A percentile compares a stretch with the other conserved stretches of the same genome.
phyloP scores from a whole-genome alignment of 2,329 filamentous ascomycete genomes.

The Colletotrichum viniferum region DNA sequence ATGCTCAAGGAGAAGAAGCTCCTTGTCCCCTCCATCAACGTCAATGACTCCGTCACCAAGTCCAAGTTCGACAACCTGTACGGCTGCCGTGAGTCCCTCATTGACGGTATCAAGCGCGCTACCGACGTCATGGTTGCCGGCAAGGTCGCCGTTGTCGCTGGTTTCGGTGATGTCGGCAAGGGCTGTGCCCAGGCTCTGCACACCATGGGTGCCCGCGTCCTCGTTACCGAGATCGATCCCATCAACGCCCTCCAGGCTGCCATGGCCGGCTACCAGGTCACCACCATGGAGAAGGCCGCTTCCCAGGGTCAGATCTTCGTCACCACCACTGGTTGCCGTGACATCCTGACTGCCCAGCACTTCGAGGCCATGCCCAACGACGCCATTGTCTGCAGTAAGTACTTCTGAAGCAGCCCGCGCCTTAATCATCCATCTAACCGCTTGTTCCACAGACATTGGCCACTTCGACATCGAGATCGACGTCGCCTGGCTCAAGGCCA shows the following conservation, averaged over 20 bases:
- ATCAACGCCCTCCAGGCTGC: slow-evolving; percentile 99
- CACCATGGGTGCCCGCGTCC: slow-evolving; percentile 95
- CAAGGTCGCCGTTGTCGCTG: slow-evolving; percentile 96
- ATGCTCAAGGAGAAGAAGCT: slow-evolving; percentile 94
- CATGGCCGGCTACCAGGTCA: slow-evolving; percentile 96
- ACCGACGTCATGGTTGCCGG: slow-evolving; percentile 99
- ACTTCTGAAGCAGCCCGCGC: not conserved
- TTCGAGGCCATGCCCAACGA: slow-evolving; percentile 97
- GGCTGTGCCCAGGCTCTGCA: slow-evolving; percentile 95
- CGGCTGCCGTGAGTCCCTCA: slow-evolving; percentile 97
- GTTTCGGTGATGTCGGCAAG: slow-evolving; percentile 99
- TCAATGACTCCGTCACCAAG: slow-evolving; percentile 99
- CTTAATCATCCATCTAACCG: not conserved
- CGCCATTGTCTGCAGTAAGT: slow-evolving; percentile 95
- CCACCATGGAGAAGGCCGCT: slow-evolving; percentile 97
- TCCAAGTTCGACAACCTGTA: slow-evolving; percentile 99
- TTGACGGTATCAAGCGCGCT: slow-evolving; percentile 99
- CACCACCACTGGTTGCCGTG: slow-evolving; percentile 98
- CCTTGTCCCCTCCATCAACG: slow-evolving; percentile 95
- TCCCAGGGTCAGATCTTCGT: slow-evolving; percentile 94
- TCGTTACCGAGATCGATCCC: slow-evolving; percentile 96
- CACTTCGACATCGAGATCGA: slow-evolving; percentile 99
- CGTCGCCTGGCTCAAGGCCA: slow-evolving; percentile 99
- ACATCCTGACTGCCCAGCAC: slow-evolving; percentile 91
- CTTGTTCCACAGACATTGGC: slow-evolving; percentile 75